Evolutionary conservation across 2,329 filamentous ascomycete species (phyloP), one percentile per base, ranked within the genome.

Genomic region (Pseudocercospora ulei): DNA sequence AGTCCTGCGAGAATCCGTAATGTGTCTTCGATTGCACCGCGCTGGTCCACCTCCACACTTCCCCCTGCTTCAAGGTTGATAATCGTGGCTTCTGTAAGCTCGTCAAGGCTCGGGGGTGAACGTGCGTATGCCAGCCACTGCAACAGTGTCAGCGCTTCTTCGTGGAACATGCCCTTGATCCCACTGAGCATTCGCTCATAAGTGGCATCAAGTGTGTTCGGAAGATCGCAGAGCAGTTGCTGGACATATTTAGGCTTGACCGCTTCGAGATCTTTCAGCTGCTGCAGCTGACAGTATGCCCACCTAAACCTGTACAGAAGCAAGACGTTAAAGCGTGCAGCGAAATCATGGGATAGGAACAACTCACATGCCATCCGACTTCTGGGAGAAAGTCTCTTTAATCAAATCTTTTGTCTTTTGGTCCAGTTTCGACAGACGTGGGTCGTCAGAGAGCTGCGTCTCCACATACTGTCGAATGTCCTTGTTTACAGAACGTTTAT

Each of bases 291-390:
- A 25, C 36, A 48, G 30, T 37, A 37, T 19, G 38, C 47, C 45
- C 39, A 48, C 19, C 45, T 38, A 29, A 50, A 50, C 45, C 35
- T 38, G n/a, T 1, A 6, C 7, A 17, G 13, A 17, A 19, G 24
- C n/a, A 12, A 20, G 2, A 30, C 27, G 14, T 31, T 20, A 36
- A 16, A 7, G n/a, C 26, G 12, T 2, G 14, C 19, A 20, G 22
- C 20, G 9, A 8, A 8, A 19, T 11, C 17, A 37, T 19, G 12
- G 16, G 3, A 37, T 9, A 31, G 9, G 23, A 5, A 29, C 16
- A 13, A 27, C 49, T 47, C 40, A 52, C 47, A 52, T 53, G 23
- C 49, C 46, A 35, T 50, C 41, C 5, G 47, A 41, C 29, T 41
- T 43, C 7, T 39, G 4, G 24, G 36, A 13, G 13, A 53, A 28